Evolutionary conservation across 306 rosid species (phyloP), one percentile per base, ranked within the genome.

Genomic region (Cajanus cajan): DNA sequence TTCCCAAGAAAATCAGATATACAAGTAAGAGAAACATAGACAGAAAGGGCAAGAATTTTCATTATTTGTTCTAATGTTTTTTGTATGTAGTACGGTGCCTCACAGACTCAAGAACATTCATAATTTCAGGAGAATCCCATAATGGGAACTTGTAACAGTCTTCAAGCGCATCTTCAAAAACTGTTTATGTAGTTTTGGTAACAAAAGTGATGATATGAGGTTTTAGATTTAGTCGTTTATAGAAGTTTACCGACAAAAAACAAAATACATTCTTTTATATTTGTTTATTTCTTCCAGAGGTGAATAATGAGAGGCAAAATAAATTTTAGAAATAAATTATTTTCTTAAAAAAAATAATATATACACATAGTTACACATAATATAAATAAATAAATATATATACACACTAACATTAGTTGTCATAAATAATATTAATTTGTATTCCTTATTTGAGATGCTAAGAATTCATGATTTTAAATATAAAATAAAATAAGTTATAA

Each of bases 1-100:
- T 84, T 88, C 73, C 61, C 70, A 51, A 76, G 85, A 80, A 86
- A 81, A 70, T 22, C 18, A 68, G 50, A 58, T 28, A 12, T 18
- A 39, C 9, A 1, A 25, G 37, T 5, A 41, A 15, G 55, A 57
- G n/a, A 68, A 31, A 73, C 75, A 59, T 40, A 7, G 5, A 3
- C 34, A n/a, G 33, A 25, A 15, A 50, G 45, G 10, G 24, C 10
- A 34, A 48, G 2, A 48, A 28, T 44, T 31, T 44, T 37, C 6
- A 67, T n/a, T 5, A 40, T 45, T 74, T 51, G 47, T 33, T 75
- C n/a, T 11, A n/a, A n/a, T 12, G 6, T 2, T 66, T 12, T 75
- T 76, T 71, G 9, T 10, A n/a, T 44, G 0, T 8, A 63, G 73
- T 73, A 13, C 36, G 77, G 58, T 82, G 33, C 43, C 65, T 55